Conservation (phyloP, 495 filamentous ascomycete species). For the Eremomyces bilateralis region DNA sequence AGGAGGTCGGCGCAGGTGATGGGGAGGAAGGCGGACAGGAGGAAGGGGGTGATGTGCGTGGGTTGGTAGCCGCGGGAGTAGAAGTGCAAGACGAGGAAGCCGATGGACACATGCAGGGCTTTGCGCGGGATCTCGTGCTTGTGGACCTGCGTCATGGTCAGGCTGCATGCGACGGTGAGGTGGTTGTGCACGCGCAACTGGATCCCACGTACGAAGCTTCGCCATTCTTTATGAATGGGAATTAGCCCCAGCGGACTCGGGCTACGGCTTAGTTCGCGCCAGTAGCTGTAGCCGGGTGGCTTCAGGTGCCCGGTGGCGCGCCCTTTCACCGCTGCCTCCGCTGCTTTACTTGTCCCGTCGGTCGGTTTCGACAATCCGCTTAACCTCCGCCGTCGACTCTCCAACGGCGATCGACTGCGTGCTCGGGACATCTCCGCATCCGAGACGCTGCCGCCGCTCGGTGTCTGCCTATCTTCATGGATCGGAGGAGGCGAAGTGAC, state of each 20-base stretch:
- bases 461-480: constrained; percentile 9
- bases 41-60: constrained; percentile 51
- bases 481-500: constrained; percentile 11
- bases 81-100: constrained; percentile 69
- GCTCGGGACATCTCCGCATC: constrained; percentile 16
- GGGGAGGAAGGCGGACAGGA: constrained; percentile 68
- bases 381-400: constrained; percentile 6
- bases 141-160: constrained; percentile 28
- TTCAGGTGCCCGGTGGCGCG: constrained; percentile 39
- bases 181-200: too few relatives aligned
- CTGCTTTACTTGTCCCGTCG: constrained; percentile 7
- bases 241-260: constrained; percentile 87
- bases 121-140: constrained; percentile 61
- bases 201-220: constrained; percentile 37
- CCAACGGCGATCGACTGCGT: constrained; percentile 15
- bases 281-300: constrained; percentile 31
- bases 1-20: constrained; percentile 65
- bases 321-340: constrained; percentile 31
- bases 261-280: constrained; percentile 65
- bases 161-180: too few relatives aligned
- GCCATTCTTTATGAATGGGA: constrained; percentile 65
- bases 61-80: constrained; percentile 60
- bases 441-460: constrained; percentile 2
- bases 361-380: constrained; percentile 2
- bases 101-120: constrained; percentile 75